Percentiles rank a stretch among this genome's conserved stretches.
Conservation (phyloP, 139 green algal genomes). For the Chlamydomonas sp. region DNA sequence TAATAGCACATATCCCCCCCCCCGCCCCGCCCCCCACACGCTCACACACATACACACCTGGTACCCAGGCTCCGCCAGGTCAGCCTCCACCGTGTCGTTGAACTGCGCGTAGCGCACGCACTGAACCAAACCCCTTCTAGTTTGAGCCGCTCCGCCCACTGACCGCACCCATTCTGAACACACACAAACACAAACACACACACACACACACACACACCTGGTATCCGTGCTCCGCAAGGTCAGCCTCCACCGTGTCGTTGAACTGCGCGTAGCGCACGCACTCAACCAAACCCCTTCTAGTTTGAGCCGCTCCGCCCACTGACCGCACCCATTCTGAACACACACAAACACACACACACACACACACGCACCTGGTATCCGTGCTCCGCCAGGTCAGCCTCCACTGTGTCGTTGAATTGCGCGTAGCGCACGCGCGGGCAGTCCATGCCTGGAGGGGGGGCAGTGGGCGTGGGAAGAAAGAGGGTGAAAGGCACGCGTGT, state of each 20-base stretch:
- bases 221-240: slow-evolving; percentile 64
- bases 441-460: slow-evolving; percentile 52
- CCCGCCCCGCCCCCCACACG: too few species aligned
- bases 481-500: background rate
- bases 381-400: slow-evolving; percentile 65
- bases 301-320: background rate
- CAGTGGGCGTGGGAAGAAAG: background rate
- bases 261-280: slow-evolving; percentile 69
- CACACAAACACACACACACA: too few species aligned
- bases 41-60: slow-evolving; percentile 51
- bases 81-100: slow-evolving; percentile 77
- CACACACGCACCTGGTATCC: slow-evolving; percentile 57
- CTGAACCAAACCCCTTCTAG: too few species aligned
- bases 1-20: background rate
- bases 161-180: too few species aligned
- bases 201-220: slow-evolving; percentile 53
- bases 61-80: slow-evolving; percentile 64
- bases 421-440: slow-evolving; percentile 67
- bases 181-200: too few species aligned
- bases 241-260: slow-evolving; percentile 77
- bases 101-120: slow-evolving; percentile 66
- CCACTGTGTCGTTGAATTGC: slow-evolving; percentile 75
- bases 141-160: background rate
- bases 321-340: too few species aligned
- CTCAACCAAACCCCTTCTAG: too few species aligned